Conservation (phyloP, 495 filamentous ascomycete genomes). For the Penicillium macrosclerotiorum region DNA sequence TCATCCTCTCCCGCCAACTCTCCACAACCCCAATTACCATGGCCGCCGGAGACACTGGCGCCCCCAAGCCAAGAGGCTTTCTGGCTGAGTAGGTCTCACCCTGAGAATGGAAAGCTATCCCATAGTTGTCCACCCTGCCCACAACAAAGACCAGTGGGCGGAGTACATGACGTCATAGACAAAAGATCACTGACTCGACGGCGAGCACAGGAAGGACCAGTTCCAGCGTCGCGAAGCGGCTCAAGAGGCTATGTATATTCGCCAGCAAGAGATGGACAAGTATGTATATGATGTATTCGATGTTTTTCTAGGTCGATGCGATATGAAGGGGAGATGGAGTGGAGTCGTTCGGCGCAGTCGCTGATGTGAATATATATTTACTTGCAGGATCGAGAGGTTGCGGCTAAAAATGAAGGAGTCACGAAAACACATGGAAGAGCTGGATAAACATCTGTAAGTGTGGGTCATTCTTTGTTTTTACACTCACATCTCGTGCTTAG, state of each 20-base stretch:
- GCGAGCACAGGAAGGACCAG: conserved; percentile 58
- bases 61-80: conserved; percentile 47
- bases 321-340: background rate
- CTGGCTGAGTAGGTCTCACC: conserved; percentile 35
- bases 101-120: no score
- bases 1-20: conserved; percentile 50
- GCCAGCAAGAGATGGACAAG: conserved; percentile 76
- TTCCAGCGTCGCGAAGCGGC: conserved; percentile 86
- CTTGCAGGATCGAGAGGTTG: conserved; percentile 52
- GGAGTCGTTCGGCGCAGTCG: no score
- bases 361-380: background rate
- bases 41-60: conserved; percentile 60
- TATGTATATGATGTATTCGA: no score
- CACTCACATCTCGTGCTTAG: no score
- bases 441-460: conserved; percentile 79
- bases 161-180: conserved; percentile 28
- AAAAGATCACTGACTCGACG: conserved; percentile 9
- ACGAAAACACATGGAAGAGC: conserved; percentile 69
- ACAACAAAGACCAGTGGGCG: no score
- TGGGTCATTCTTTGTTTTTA: no score
- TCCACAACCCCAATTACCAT: conserved; percentile 55
- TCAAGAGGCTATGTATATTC: conserved; percentile 72
- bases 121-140: no score
- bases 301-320: background rate
- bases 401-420: conserved; percentile 72